These are phyloP conservation scores for Penicillium sp. DNA, from an alignment of 2,329 filamentous ascomycete genomes.

Conservation along the genomic window DNA sequence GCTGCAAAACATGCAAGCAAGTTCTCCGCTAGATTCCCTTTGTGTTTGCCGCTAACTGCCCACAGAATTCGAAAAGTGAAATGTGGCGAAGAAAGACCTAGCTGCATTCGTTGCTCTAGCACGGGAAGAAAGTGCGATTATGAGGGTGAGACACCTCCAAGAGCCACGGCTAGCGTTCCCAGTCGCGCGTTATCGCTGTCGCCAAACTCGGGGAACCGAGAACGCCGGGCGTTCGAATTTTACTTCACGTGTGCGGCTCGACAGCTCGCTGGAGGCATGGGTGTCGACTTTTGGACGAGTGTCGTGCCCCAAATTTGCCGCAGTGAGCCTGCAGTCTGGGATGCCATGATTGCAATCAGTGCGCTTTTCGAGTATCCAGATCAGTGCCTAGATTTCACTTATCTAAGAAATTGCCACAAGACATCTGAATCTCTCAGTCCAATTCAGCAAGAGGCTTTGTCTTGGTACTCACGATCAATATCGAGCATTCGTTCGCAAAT, in stretches of 20 bases:
- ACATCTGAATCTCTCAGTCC: background rate
- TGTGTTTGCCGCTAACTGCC: background rate
- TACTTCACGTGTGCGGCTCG: constrained; percentile 26
- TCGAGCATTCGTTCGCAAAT: constrained; percentile 30
- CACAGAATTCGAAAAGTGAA: constrained; percentile 26
- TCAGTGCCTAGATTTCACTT: constrained; percentile 14
- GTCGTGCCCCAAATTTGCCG: constrained; percentile 26
- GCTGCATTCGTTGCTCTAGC: constrained; percentile 21
- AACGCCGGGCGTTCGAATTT: constrained; percentile 31
- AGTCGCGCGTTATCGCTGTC: constrained; percentile 1
- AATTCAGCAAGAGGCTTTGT: constrained; percentile 26
- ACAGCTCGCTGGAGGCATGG: constrained; percentile 17
- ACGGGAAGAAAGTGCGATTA: constrained; percentile 27
- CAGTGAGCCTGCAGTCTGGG: constrained; percentile 30
- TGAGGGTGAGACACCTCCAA: background rate
- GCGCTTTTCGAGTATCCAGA: constrained; percentile 23
- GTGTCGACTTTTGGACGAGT: constrained; percentile 27
- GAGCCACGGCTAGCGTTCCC: background rate
- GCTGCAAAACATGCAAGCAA: constrained; percentile 23
- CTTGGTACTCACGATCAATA: constrained; percentile 40
- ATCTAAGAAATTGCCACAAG: background rate
- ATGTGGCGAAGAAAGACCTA: constrained; percentile 31
- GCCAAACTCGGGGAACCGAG: constrained; percentile 12
- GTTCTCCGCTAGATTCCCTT: background rate
- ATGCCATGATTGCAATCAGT: constrained; percentile 29